phyloP scores from a whole-genome alignment of 2,329 filamentous ascomycete species.

The Pestalotiopsis sp. region DNA sequence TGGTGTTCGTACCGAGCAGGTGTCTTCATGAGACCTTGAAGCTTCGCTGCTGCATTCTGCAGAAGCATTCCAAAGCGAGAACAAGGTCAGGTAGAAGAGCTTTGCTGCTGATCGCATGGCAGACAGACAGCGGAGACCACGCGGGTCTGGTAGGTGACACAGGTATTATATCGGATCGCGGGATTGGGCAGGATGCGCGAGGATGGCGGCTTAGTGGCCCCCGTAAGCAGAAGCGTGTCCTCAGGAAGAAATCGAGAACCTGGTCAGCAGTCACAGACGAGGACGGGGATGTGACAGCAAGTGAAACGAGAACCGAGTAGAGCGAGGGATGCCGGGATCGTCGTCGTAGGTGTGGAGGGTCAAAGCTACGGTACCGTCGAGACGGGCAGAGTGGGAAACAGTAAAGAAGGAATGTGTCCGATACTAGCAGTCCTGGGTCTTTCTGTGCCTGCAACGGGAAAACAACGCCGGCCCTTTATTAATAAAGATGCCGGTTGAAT shows the following conservation, averaged over 20 bases:
- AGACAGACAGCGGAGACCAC: constrained; percentile 10
- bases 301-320: constrained; percentile 13
- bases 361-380: not conserved
- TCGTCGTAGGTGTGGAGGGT: not conserved
- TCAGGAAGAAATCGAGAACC: not conserved
- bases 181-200: constrained; percentile 10
- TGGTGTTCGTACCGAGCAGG: constrained; percentile 53
- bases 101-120: constrained; percentile 56
- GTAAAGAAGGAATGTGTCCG: not conserved
- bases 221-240: not conserved
- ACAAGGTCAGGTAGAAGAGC: constrained; percentile 58
- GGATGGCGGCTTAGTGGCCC: not conserved
- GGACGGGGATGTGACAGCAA: constrained; percentile 10
- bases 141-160: not conserved
- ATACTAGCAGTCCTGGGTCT: not conserved
- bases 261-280: constrained; percentile 1
- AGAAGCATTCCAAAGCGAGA: constrained; percentile 55
- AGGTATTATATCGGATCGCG: not conserved
- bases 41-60: constrained; percentile 45
- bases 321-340: not conserved
- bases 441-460: not conserved
- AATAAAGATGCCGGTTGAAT: constrained; percentile 5
- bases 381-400: not conserved
- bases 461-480: not conserved
- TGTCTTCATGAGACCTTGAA: constrained; percentile 42